Conservation (phyloP, 805 yeast genomes). For the Osmozyma mogii region DNA sequence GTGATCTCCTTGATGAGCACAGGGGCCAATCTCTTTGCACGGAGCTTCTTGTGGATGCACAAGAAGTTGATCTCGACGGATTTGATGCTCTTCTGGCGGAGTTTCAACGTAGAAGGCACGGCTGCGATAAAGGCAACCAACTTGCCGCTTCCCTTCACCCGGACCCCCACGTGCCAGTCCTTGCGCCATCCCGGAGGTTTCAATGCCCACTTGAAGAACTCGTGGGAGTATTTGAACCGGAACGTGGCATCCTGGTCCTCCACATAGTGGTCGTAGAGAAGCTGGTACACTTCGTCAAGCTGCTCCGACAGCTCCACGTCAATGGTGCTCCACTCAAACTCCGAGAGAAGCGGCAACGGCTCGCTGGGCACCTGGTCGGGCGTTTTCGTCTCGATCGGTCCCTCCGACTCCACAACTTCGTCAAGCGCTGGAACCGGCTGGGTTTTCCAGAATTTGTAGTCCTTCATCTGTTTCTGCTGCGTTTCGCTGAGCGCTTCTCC, state of each 20-base stretch:
- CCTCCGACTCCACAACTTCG: slow-evolving; percentile 59
- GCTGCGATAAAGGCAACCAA: slow-evolving; percentile 91
- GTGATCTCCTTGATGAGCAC: slow-evolving; percentile 90
- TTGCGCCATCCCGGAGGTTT: slow-evolving; percentile 87
- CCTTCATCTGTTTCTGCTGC: slow-evolving; percentile 63
- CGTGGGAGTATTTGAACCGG: slow-evolving; percentile 80
- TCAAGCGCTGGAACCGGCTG: slow-evolving; percentile 87
- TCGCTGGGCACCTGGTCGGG: slow-evolving; percentile 63
- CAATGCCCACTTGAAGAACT: slow-evolving; percentile 86
- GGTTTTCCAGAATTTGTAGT: slow-evolving; percentile 95
- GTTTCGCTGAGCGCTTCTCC: slow-evolving; percentile 48
- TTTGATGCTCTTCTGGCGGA: slow-evolving; percentile 48
- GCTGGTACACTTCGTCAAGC: slow-evolving; percentile 68
- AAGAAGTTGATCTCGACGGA: slow-evolving; percentile 89
- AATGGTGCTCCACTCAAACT: slow-evolving; percentile 84
- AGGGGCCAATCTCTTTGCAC: slow-evolving; percentile 93
- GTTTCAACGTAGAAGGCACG: slow-evolving; percentile 63
- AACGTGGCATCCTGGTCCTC: slow-evolving; percentile 91
- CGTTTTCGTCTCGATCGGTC: slow-evolving; percentile 73
- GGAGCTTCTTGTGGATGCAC: slow-evolving; percentile 87
- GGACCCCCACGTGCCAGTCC: slow-evolving; percentile 91
- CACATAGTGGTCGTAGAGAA: slow-evolving; percentile 84
- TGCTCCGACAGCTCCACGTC: slow-evolving; percentile 49
- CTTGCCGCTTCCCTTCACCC: slow-evolving; percentile 69
- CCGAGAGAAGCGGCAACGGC: slow-evolving; percentile 66